Evolutionary conservation across 768 basidiomycete species (phyloP), one percentile per base, ranked within the genome.

Genomic region (Russula griseocarnosa): DNA sequence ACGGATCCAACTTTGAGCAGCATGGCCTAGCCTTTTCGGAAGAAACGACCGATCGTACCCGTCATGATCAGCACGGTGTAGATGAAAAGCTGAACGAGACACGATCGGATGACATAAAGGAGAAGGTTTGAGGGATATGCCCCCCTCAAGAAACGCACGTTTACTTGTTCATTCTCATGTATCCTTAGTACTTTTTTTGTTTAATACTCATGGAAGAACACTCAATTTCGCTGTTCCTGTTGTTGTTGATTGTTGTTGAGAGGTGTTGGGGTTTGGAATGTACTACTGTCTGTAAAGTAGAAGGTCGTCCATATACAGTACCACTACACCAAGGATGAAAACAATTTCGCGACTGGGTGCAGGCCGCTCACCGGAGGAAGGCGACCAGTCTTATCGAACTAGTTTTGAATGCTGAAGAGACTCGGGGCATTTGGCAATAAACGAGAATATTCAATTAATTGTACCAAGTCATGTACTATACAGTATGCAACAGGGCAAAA

Each of bases 11-110:
- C 42, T 61, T 61, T 53, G 51, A 52, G n/a, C 13, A 24, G 9
- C 40, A 60, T 0, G 28, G 40, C 32, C 28, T 40, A 6, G 60
- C 60, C 14, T 54, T 61, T 24, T 16, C 28, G 3, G 60, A 54
- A 18, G 3, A 22, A 13, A 13, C 11, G 30, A 11, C 32, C 16
- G 18, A 26, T 11, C n/a, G n/a, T 5, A 13, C 26, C 10, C 22
- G 7, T 47, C 24, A 7, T 18, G 46, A 34, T 28, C 36, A 8
- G 16, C 32, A 44, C 11, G 34, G 14, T 38, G 16, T 28, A 22
- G 52, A 61, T 26, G 60, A 61, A 18, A 54, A 46, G 32, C 10
- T 26, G 30, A 54, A 24, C 18, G 60, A 61, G 40, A 32, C 42
- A 11, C 60, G n/a, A 30, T 61, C 52, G 24, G 52, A 61, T 7